Conservation (phyloP, 148 eudicot species). For the Agrostemma githago region DNA sequence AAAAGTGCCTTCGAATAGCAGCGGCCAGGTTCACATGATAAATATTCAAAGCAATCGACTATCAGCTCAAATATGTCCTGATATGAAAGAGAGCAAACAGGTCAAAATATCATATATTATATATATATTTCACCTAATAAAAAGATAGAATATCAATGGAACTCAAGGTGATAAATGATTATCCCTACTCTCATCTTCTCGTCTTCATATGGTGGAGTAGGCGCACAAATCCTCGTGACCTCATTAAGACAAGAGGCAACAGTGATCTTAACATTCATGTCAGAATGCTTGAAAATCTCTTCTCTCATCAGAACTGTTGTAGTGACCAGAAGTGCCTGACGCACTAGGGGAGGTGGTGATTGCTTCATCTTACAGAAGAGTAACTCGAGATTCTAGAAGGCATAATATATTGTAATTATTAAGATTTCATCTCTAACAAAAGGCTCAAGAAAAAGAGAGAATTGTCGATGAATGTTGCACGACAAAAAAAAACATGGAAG, state of each 20-base stretch:
- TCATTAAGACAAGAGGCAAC: conserved; percentile 57
- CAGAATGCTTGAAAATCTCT: conserved; percentile 40
- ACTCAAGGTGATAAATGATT: not conserved
- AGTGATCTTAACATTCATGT: conserved; percentile 41
- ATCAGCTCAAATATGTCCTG: conserved; percentile 58
- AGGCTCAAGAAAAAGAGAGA: not conserved
- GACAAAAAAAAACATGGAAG: not conserved
- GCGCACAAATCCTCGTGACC: conserved; percentile 65
- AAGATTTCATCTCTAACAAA: conserved; percentile 1
- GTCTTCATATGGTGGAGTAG: conserved; percentile 59
- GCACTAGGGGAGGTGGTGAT: conserved; percentile 36
- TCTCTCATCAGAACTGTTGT: conserved; percentile 52
- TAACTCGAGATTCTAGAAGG: conserved; percentile 47
- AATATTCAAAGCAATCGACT: conserved; percentile 37
- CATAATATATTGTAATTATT: conserved; percentile 7
- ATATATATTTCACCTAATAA: not conserved
- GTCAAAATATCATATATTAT: conserved; percentile 13
- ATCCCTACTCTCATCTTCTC: conserved; percentile 58
- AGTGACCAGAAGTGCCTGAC: conserved; percentile 44
- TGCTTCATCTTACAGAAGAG: conserved; percentile 54
- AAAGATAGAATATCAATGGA: not conserved
- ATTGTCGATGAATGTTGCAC: not conserved
- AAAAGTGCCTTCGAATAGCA: conserved; percentile 52
- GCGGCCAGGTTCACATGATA: conserved; percentile 37
- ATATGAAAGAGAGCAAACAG: conserved; percentile 10